A percentile compares a stretch with the other conserved stretches of the same genome.
Evolutionary conservation across 177 flowering plant species (phyloP).

Genomic region (Vitis hybrid): DNA sequence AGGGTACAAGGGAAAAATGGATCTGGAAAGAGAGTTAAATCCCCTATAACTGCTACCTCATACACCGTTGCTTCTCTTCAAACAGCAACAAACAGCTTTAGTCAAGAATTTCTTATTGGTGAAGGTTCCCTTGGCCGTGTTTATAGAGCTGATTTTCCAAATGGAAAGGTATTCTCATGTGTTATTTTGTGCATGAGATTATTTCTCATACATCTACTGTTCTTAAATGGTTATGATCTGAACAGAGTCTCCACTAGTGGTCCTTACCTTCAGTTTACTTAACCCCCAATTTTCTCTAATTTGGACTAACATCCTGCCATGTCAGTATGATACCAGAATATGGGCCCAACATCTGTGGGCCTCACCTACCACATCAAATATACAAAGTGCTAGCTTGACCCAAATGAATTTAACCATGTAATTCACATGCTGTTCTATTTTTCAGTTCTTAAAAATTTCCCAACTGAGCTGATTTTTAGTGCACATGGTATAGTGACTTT

Average conservation of each 20-base stretch:
- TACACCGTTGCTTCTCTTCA: conserved; percentile 90
- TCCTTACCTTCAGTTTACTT: too few relatives aligned
- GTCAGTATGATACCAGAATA: too few relatives aligned
- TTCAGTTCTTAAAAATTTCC: too few relatives aligned
- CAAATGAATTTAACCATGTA: too few relatives aligned
- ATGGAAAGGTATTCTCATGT: conserved; percentile 68
- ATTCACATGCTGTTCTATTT: too few relatives aligned
- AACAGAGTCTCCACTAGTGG: background rate
- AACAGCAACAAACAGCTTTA: conserved; percentile 84
- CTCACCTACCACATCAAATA: too few relatives aligned
- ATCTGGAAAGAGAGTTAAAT: conserved; percentile 57
- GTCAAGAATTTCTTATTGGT: conserved; percentile 86
- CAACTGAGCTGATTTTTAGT: too few relatives aligned
- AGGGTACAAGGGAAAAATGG: conserved; percentile 56
- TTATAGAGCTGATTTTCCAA: conserved; percentile 83
- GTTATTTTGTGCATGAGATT: background rate
- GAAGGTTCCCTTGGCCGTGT: conserved; percentile 99
- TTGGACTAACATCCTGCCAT: too few relatives aligned
- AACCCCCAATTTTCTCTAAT: too few relatives aligned
- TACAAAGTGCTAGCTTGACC: too few relatives aligned
- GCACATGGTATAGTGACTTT: too few relatives aligned
- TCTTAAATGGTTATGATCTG: background rate
- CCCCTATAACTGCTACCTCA: conserved; percentile 84
- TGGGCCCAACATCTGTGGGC: too few relatives aligned
- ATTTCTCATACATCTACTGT: background rate